phyloP scores from a whole-genome alignment of 257 asterid genomes.

The Lithospermum erythrorhizon region DNA sequence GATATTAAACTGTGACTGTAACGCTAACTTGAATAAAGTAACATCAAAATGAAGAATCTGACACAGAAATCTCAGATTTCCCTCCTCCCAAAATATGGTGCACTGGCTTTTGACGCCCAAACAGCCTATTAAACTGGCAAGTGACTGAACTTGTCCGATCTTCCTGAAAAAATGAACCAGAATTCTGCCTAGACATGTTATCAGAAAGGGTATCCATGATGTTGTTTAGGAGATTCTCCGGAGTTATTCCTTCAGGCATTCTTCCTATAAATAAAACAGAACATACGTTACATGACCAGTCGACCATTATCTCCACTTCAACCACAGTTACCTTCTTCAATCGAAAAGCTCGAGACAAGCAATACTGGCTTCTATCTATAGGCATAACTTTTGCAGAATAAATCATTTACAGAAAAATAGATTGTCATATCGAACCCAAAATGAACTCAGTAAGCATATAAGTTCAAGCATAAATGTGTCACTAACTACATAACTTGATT shows the following conservation, averaged over 20 bases:
- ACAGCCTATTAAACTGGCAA: conserved; percentile 43
- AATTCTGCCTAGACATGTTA: conserved; percentile 41
- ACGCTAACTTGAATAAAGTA: not conserved
- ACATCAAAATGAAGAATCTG: not conserved
- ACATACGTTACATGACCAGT: not conserved
- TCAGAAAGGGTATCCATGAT: conserved; percentile 53
- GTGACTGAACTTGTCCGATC: conserved; percentile 33
- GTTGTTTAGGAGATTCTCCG: conserved; percentile 56
- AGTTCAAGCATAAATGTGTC: not conserved
- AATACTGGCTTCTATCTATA: too few species aligned
- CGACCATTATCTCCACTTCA: not conserved
- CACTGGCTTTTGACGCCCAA: conserved; percentile 76
- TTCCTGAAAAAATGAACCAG: conserved; percentile 36
- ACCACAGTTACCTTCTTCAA: not conserved
- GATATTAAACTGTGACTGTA: not conserved
- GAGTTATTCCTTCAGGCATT: conserved; percentile 69
- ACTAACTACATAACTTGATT: too few species aligned
- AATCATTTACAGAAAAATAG: too few species aligned
- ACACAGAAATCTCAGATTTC: conserved; percentile 34
- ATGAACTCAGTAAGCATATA: too few species aligned
- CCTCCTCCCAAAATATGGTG: conserved; percentile 83
- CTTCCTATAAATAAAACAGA: conserved; percentile 7
- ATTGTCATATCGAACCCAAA: too few species aligned
- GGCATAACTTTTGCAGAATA: too few species aligned
- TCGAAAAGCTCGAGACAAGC: too few species aligned